Evolutionary conservation across 2,329 filamentous ascomycete genomes (phyloP).

Genomic region (Colletotrichum costaricense): DNA sequence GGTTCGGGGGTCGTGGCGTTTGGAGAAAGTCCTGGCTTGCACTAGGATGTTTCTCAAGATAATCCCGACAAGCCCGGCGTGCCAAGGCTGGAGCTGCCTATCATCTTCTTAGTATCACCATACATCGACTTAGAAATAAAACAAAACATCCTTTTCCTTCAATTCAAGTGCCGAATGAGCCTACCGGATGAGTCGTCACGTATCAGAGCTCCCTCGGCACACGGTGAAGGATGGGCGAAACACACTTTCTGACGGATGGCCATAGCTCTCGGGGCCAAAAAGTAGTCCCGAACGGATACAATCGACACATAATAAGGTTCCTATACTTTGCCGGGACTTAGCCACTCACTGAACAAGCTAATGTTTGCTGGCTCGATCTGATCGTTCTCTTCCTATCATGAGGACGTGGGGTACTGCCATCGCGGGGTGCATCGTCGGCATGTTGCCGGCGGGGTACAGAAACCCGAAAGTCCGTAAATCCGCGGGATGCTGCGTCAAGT

Average conservation of each 20-base stretch:
- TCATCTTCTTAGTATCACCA: background rate
- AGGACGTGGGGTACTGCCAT: background rate
- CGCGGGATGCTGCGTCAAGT: background rate
- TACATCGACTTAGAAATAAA: background rate
- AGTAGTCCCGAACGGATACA: conserved; percentile 17
- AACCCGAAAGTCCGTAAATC: conserved; percentile 10
- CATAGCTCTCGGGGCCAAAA: conserved; percentile 16
- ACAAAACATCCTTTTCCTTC: background rate
- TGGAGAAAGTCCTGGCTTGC: background rate
- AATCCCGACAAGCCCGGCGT: conserved; percentile 4
- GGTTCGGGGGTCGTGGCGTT: conserved; percentile 17
- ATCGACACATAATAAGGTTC: conserved; percentile 4
- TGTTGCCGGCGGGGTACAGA: background rate
- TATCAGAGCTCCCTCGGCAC: background rate
- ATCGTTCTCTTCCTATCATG: background rate
- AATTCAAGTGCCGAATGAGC: background rate
- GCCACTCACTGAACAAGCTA: background rate
- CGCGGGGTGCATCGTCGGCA: background rate
- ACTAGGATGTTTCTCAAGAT: background rate
- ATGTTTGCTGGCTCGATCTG: background rate
- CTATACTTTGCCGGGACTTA: background rate
- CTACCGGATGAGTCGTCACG: background rate
- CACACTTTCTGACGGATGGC: background rate
- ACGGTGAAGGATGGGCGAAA: background rate
- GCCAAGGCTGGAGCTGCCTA: background rate